Conservation (phyloP, 2,329 filamentous ascomycete species). For the Colletotrichum lini region DNA sequence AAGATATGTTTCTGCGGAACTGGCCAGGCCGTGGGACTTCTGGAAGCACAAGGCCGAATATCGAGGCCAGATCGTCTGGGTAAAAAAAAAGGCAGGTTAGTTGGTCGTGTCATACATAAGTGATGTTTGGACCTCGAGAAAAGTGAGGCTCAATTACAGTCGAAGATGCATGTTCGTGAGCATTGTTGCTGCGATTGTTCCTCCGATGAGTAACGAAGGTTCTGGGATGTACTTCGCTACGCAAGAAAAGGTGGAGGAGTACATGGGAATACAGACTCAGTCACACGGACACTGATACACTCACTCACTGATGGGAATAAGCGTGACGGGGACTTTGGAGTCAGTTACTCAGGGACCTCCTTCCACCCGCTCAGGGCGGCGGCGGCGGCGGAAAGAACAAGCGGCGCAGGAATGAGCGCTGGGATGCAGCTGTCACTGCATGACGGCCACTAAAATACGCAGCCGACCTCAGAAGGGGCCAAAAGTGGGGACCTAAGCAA, state of each 20-base stretch:
- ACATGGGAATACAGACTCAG: neutral
- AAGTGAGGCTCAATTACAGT: neutral
- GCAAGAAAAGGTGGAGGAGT: neutral
- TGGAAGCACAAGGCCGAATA: too few relatives aligned
- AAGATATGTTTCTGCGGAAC: neutral
- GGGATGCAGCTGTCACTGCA: slow-evolving; percentile 24
- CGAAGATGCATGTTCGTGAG: neutral
- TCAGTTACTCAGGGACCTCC: slow-evolving; percentile 6
- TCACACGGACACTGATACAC: neutral
- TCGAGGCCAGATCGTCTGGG: too few relatives aligned
- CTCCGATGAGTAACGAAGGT: neutral
- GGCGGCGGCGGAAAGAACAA: neutral
- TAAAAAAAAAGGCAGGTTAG: too few relatives aligned
- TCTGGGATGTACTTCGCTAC: neutral
- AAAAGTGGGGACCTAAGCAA: slow-evolving; percentile 17
- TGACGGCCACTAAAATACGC: slow-evolving; percentile 2
- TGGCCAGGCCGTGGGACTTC: too few relatives aligned
- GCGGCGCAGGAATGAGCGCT: neutral
- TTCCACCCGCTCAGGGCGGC: neutral
- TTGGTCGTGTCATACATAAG: too few relatives aligned
- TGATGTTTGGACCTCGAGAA: too few relatives aligned
- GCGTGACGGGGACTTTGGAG: neutral
- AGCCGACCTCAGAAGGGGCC: neutral
- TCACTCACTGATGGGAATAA: neutral
- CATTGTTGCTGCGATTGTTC: neutral